Evolutionary conservation across 805 yeast genomes (phyloP), one percentile per base, ranked within the genome.

Genomic region (Candida schatavii): DNA sequence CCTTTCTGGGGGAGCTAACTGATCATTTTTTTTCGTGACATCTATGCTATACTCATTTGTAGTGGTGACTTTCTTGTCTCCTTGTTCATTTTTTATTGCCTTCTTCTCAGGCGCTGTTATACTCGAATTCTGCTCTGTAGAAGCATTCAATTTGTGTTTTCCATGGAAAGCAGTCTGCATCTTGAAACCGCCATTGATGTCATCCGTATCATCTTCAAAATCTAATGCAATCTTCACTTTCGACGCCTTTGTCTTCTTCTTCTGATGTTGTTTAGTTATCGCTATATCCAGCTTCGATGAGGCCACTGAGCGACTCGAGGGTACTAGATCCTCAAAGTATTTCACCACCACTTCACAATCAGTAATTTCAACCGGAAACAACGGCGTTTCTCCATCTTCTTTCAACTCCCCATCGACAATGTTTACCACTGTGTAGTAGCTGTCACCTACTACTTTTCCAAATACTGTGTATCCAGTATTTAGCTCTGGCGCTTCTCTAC

Each of bases 391-490:
- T 22, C 66, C 68, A 5, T 61, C 69, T 0, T 50, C 55, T 18
- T 59, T 64, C 33, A 71, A 41, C 47, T 79, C 84, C 11, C 73
- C 65, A 30, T 74, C 76, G 3, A 68, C 56, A 4, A 83, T 79
- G 36, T 67, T 65, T 27, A 74, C 56, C 11, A 80, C 73, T 23
- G 67, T 75, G 60, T 70, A 85, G 3, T 79, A 68, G 0, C 82
- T 65, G 26, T 77, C 77, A 3, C 79, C 86, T 2, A 72, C 72
- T 11, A 83, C 64, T 44, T 76, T 74, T 2, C 90, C 91, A 48
- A 83, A 68, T 18, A 80, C 50, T 11, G 80, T 69, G 46, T 46
- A 44, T 10, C 40, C 64, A 22, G 68, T 60, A 46, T 70, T 66
- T 41, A 72, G 62, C 30, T 70, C 72, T 5, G 77, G 74, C 10